Evolutionary conservation across 352 stramenopile genomes (phyloP), one percentile per base, ranked within the genome.

Genomic region (Phytophthora rubi): DNA sequence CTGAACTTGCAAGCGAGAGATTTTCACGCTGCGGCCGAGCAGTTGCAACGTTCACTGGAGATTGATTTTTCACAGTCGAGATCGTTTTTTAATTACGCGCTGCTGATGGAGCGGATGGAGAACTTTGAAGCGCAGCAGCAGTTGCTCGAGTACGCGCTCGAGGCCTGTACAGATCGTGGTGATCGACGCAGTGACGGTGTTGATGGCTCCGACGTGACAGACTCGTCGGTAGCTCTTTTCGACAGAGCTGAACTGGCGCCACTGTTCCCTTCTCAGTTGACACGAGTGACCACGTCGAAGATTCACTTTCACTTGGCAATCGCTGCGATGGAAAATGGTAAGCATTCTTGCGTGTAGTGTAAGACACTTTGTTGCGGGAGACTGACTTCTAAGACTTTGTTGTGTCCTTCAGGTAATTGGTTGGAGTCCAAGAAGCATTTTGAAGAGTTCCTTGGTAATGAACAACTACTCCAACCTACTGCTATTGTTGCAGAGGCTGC

Each of bases 21-120:
- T 53, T 65, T 73, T 7, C 62, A 83, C 37, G 73, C 80, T 16
- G 83, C 85, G 1, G 68, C 77, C 0, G 63, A 78, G 35, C 62
- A 80, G 10, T 68, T 95, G 54, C 76, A 90, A 58, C 77, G 83
- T 5, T 68, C 76, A n/a, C 56, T 95, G 35, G 80, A 85, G 42
- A 73, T 94, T 18, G 80, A 93, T 12, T 75, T 77, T 54, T 68
- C 68, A 9, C 67, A 89, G n/a, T 71, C 71, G 0, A 53, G 60
- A 9, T 77, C 84, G 9, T 70, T 95, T 49, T 87, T 89, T 54
- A 92, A 95, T 65, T 92, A 93, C 51, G 81, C 85, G 0, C 56
- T 90, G 37, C 72, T 94, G 37, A 78, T 95, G 48, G 73, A 80
- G 13, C 53, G 47, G 0, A 84, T 92, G 75, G 57, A 47, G 10